Conservation (phyloP, 352 stramenopile genomes). For the Phytophthora rubi region DNA sequence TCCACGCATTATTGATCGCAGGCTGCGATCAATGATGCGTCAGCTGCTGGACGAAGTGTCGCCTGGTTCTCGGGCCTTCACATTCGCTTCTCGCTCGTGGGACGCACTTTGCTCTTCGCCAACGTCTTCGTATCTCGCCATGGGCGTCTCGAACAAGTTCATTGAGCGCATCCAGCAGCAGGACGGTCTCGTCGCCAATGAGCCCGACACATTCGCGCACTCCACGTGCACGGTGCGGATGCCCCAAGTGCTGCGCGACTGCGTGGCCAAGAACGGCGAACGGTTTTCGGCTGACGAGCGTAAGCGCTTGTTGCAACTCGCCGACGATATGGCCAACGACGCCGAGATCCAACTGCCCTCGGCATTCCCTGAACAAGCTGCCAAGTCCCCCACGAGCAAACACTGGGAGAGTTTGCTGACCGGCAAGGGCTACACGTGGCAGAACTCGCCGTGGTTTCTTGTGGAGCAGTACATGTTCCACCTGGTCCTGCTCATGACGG, state of each 20-base stretch:
- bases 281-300: constrained; percentile 38
- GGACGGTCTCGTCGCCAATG: constrained; percentile 38
- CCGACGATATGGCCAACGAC: constrained; percentile 45
- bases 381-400: constrained; percentile 38
- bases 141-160: constrained; percentile 42
- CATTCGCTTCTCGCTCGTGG: too few species aligned
- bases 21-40: too few species aligned
- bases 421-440: constrained; percentile 55
- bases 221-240: constrained; percentile 60
- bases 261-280: constrained; percentile 44
- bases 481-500: constrained; percentile 55
- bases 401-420: constrained; percentile 52
- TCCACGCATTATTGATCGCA: too few species aligned
- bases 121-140: constrained; percentile 12
- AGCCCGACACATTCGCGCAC: constrained; percentile 52
- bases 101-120: too few species aligned
- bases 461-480: constrained; percentile 77
- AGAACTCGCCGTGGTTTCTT: constrained; percentile 67
- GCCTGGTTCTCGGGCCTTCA: too few species aligned
- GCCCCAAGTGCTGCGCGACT: constrained; percentile 56
- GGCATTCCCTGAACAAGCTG: constrained; percentile 31
- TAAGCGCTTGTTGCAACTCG: constrained; percentile 41
- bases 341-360: constrained; percentile 48
- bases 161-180: constrained; percentile 43
- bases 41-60: too few species aligned